A percentile compares a stretch with the other conserved stretches of the same genome.
Evolutionary conservation across 331 rosid genomes (phyloP).

Genomic region (Rosa hybrid): DNA sequence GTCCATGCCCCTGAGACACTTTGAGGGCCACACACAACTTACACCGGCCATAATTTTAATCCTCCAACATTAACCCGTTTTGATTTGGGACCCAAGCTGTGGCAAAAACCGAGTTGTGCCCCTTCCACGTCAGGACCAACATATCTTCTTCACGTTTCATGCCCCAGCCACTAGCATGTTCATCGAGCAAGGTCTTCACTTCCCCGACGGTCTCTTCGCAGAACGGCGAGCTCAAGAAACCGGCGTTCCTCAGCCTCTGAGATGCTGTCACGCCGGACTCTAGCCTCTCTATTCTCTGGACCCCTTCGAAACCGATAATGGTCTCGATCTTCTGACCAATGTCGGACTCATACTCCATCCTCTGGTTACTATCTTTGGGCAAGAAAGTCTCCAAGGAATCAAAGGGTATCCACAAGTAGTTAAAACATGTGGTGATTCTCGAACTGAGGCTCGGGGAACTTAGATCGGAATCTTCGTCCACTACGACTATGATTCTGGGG

Average conservation of each 20-base stretch:
- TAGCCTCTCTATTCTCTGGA: conserved; percentile 69
- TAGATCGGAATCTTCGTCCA: conserved; percentile 83
- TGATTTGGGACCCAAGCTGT: conserved; percentile 74
- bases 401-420: conserved; percentile 92
- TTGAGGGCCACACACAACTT: neutral
- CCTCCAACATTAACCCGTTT: conserved; percentile 33
- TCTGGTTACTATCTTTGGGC: conserved; percentile 75
- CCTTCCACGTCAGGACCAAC: conserved; percentile 95
- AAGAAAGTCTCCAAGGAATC: conserved; percentile 90
- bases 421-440: conserved; percentile 74
- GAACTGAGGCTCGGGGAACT: conserved; percentile 58
- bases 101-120: conserved; percentile 84
- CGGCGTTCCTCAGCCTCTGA: conserved; percentile 60
- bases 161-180: conserved; percentile 98
- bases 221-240: conserved; percentile 56
- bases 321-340: conserved; percentile 86
- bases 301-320: conserved; percentile 71
- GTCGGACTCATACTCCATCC: conserved; percentile 83
- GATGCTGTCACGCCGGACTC: conserved; percentile 57
- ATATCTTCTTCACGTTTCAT: conserved; percentile 88
- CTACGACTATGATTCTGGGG: conserved; percentile 72
- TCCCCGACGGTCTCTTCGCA: conserved; percentile 64
- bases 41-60: conserved; percentile 4
- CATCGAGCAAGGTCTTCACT: conserved; percentile 79
- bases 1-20: neutral